Base-by-base conservation (phyloP, 2,329 filamentous ascomycete genomes). In the Diaporthe amygdali region DNA sequence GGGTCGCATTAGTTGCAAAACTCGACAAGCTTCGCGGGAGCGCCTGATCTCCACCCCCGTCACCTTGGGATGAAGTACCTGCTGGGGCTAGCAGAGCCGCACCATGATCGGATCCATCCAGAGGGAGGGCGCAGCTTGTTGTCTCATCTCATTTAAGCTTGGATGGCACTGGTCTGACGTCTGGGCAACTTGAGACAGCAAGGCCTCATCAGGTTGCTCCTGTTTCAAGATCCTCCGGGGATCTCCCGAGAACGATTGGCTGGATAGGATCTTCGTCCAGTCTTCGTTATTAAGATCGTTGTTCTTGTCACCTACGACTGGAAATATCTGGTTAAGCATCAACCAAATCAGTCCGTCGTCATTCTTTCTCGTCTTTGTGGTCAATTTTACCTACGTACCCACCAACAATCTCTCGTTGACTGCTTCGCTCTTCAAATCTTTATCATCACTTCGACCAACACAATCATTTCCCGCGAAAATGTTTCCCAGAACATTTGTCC, bases 151-250 rank as follows among this genome's bases (percentile, higher is more conserved):
- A 7, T 37, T 37, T 22, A 68, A 27, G 41, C 25, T 61, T 49
- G 52, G 44, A 59, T 55, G 66, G 37, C 39, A 49, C 22, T 41
- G 25, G 51, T 61, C 25, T 71, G 61, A 66, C 68, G 25, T 55
- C 47, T 68, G 47, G 49, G 34, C 61, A 49, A 68, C 63, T 39
- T 68, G 69, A 71, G 61, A 71, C 69, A 68, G 27, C 63, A 68
- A 63, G 61, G 69, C 61, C 69, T 67, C 61, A 71, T 47, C 41
- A 10, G 34, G 22, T 44, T 51, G 46, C 52, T 71, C 51, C 47
- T 71, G 61, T 47, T 34, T 27, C 30, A 41, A 34, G 52, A 67
- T 71, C 32, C 52, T 20, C 25, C 52, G 37, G 37, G 34, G 20
- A 27, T 14, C 34, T 37, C 30, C 41, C 41, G 41, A 34, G 17